phyloP scores from a whole-genome alignment of 176 grass and related monocot species.

The Oryza punctata region DNA sequence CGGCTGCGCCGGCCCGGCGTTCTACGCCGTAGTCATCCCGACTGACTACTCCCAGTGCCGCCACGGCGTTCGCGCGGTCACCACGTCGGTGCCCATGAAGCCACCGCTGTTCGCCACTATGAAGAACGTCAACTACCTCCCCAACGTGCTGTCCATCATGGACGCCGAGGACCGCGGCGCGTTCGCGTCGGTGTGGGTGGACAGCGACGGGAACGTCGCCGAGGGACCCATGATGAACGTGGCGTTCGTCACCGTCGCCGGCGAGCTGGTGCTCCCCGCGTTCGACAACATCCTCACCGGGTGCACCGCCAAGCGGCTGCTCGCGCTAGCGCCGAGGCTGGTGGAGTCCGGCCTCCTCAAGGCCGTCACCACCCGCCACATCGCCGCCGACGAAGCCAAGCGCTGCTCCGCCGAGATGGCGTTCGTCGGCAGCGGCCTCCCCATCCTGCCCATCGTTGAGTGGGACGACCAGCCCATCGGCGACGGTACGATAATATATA shows the following conservation, averaged over 20 bases:
- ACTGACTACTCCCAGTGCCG: slow-evolving; percentile 66
- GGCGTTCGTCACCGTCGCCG: slow-evolving; percentile 58
- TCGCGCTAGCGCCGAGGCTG: slow-evolving; percentile 67
- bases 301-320: slow-evolving; percentile 70
- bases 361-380: slow-evolving; percentile 30
- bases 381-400: slow-evolving; percentile 57
- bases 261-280: slow-evolving; percentile 60
- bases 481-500: too few species aligned
- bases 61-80: slow-evolving; percentile 67
- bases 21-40: slow-evolving; percentile 78
- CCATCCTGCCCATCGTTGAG: slow-evolving; percentile 64
- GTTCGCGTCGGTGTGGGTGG: slow-evolving; percentile 76
- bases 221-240: slow-evolving; percentile 91
- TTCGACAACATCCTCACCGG: slow-evolving; percentile 82
- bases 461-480: slow-evolving; percentile 81
- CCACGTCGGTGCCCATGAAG: slow-evolving; percentile 82
- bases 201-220: slow-evolving; percentile 59
- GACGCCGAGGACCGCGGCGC: slow-evolving; percentile 79
- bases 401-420: slow-evolving; percentile 63
- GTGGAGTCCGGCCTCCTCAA: slow-evolving; percentile 47
- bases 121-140: slow-evolving; percentile 97
- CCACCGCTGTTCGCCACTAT: slow-evolving; percentile 71
- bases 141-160: slow-evolving; percentile 85
- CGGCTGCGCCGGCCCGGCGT: slow-evolving; percentile 53
- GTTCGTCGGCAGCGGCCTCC: slow-evolving; percentile 77